Percentiles rank a stretch among this genome's conserved stretches.
Evolutionary conservation across 106 monocot species (phyloP).

Genomic region (Cymbidium sinense): DNA sequence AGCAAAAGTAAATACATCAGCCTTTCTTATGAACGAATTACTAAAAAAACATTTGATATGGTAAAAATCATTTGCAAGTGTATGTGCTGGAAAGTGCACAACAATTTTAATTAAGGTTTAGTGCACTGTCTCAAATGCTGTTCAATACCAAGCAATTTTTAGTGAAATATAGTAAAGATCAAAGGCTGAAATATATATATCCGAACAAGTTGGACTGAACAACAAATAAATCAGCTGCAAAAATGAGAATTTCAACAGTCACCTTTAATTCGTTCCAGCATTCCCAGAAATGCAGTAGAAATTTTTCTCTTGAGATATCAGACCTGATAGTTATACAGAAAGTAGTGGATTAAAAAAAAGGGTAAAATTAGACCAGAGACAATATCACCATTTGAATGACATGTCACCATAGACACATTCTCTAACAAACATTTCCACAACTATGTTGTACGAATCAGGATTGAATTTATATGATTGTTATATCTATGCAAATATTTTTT

Average conservation of each 20-base stretch:
- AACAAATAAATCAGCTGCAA: constrained; percentile 1
- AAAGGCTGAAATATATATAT: neutral
- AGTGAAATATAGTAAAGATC: neutral
- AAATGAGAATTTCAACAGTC: neutral
- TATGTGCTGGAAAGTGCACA: neutral
- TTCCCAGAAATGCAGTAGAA: constrained; percentile 72
- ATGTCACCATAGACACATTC: neutral
- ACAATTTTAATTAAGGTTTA: neutral
- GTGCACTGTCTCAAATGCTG: neutral
- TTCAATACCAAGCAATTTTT: neutral
- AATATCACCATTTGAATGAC: neutral
- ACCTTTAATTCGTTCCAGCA: constrained; percentile 79
- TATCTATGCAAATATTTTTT: too few species aligned
- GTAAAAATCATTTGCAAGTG: neutral
- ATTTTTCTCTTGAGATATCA: constrained; percentile 59
- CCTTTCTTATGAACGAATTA: neutral
- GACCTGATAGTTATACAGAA: constrained; percentile 31
- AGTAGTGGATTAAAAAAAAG: neutral
- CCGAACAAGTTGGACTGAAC: neutral
- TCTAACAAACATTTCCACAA: neutral
- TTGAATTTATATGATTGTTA: too few species aligned
- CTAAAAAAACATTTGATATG: neutral
- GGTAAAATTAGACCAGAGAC: neutral
- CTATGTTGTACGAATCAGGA: neutral
- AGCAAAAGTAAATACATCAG: neutral